A percentile compares a stretch with the other conserved stretches of the same genome.
These are phyloP conservation scores for Kokia cookei DNA, from an alignment of 441 rosid genomes.

Conservation along the genomic window DNA sequence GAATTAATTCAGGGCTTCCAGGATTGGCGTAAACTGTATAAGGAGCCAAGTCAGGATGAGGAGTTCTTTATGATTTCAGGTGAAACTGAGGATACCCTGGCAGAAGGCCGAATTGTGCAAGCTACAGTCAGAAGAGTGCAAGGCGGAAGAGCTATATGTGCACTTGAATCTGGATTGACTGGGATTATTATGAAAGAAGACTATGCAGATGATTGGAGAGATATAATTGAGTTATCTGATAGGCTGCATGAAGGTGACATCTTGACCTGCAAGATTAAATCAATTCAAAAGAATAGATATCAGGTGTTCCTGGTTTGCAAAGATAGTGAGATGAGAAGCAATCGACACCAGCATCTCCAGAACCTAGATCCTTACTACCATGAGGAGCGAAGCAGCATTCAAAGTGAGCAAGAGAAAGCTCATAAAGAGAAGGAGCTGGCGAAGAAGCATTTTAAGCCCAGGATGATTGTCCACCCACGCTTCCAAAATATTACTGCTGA, in stretches of 20 bases:
- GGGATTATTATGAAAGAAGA: conserved; percentile 89
- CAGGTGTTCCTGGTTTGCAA: conserved; percentile 76
- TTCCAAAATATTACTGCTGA: conserved; percentile 94
- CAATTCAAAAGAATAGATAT: conserved; percentile 75
- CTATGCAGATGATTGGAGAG: conserved; percentile 91
- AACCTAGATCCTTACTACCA: conserved; percentile 68
- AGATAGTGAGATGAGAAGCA: conserved; percentile 85
- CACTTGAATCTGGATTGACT: conserved; percentile 83
- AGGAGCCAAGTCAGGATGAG: conserved; percentile 86
- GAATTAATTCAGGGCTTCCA: conserved; percentile 88
- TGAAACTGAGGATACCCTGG: conserved; percentile 85
- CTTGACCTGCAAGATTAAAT: conserved; percentile 87
- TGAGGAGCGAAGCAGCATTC: conserved; percentile 69
- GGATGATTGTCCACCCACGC: conserved; percentile 98
- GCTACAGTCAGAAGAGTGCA: conserved; percentile 80
- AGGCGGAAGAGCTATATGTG: conserved; percentile 80
- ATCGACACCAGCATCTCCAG: conserved; percentile 42
- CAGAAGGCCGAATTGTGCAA: conserved; percentile 89
- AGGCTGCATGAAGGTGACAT: conserved; percentile 83
- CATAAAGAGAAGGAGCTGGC: conserved; percentile 89
- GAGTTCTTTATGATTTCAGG: conserved; percentile 94
- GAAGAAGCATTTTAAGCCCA: conserved; percentile 88
- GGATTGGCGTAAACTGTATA: conserved; percentile 80
- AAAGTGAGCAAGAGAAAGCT: conserved; percentile 75
- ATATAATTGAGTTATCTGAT: conserved; percentile 77